Base-by-base conservation (phyloP, 805 yeast genomes). In the Wickerhamiella azyma region DNA sequence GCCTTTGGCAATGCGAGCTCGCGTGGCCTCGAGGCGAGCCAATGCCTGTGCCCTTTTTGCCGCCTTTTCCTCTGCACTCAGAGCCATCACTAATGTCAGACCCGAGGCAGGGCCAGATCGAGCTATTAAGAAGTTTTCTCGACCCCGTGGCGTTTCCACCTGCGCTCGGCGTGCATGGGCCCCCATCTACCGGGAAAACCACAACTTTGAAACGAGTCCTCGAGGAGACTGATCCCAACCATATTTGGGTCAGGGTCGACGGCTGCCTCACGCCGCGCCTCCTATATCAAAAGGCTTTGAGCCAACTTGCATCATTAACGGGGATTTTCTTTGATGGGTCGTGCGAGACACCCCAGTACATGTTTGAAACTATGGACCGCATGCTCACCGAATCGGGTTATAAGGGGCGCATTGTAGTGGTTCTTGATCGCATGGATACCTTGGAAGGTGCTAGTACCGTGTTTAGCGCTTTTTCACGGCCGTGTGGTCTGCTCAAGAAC, bases 391-490 rank as follows among this genome's bases (percentile, higher is more conserved):
- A 57, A 4, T 55, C 66, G 1, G 53, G 51, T 1, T 68, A 65
- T 46, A 35, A 52, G 2, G 60, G 62, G 9, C 66, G 59, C 14
- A 77, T 73, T 50, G 66, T 73, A 2, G 57, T 75, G 35, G 76
- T 75, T 1, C 62, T 75, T 10, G 79, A 75, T 48, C 57, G 72
- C 3, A 62, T 75, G 24, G 79, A 75, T 54, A 64, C 66, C 45
- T 64, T 74, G 37, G 66, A 65, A 47, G 77, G 71, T 17, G 60
- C 67, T 1, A 55, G 59, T 13, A 71, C 65, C 13, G 53, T 74
- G 18, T 62, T 66, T 44, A 58, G 65, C 28, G 64, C 71, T 4
- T 66, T 75, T 48, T 50, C 67, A 0, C 56, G 69, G 33, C 48
- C 72, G 21, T 59, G 64, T 17, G 77, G 74, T 50, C 59, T 67